Conservation (phyloP, 1,139 yeast species). For the Diutina ranongensis region DNA sequence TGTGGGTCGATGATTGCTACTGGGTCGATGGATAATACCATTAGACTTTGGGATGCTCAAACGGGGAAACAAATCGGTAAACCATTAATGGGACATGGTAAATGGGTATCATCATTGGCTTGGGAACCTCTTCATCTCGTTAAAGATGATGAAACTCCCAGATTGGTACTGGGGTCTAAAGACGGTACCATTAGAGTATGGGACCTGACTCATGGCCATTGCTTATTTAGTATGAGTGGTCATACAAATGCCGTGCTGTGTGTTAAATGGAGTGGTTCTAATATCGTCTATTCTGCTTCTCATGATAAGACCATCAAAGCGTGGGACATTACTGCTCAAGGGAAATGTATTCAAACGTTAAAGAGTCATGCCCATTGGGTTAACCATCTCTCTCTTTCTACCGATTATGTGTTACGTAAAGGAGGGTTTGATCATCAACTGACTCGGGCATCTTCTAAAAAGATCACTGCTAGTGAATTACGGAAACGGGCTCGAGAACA, state of each 20-base stretch:
- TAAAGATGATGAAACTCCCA: slow-evolving; percentile 50
- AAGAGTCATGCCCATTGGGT: slow-evolving; percentile 97
- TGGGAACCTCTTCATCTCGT: slow-evolving; percentile 94
- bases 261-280: slow-evolving; percentile 92
- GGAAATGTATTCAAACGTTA: slow-evolving; percentile 68
- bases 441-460: slow-evolving; percentile 13
- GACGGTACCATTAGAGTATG: slow-evolving; percentile 86
- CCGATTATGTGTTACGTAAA: slow-evolving; percentile 76
- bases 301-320: slow-evolving; percentile 91
- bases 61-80: slow-evolving; percentile 69
- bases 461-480: slow-evolving; percentile 18
- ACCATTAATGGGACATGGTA: slow-evolving; percentile 68
- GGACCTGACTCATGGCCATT: slow-evolving; percentile 70
- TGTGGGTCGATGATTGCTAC: slow-evolving; percentile 88
- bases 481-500: slow-evolving; percentile 29
- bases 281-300: slow-evolving; percentile 77
- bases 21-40: slow-evolving; percentile 89
- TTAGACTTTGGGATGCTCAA: slow-evolving; percentile 76
- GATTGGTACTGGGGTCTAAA: slow-evolving; percentile 81
- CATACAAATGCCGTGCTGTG: slow-evolving; percentile 87
- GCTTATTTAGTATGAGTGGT: slow-evolving; percentile 69
- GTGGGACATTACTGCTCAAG: slow-evolving; percentile 74
- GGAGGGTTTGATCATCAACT: slow-evolving; percentile 63
- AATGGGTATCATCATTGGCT: slow-evolving; percentile 80
- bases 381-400: slow-evolving; percentile 81